phyloP scores from a whole-genome alignment of 2,329 filamentous ascomycete species.

The Paramyrothecium roridum region DNA sequence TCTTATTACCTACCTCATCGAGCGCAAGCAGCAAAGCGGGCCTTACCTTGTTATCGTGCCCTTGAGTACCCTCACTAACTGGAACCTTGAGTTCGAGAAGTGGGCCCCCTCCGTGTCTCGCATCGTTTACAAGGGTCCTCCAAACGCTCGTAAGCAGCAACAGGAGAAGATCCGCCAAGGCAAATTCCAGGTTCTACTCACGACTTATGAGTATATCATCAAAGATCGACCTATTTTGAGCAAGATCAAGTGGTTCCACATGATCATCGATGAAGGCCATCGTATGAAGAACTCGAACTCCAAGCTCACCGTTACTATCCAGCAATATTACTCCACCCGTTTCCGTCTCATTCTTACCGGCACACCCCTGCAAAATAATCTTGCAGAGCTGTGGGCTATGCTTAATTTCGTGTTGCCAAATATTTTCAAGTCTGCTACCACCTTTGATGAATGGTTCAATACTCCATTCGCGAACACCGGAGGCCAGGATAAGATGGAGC shows the following conservation, averaged over 20 bases:
- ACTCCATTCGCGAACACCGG: constrained; percentile 98
- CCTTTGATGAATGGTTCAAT: constrained; percentile 99
- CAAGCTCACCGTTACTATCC: constrained; percentile 92
- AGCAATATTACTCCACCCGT: constrained; percentile 89
- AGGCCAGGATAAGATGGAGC: constrained; percentile 96
- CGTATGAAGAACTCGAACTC: constrained; percentile 99
- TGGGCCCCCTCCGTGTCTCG: constrained; percentile 87
- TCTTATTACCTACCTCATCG: constrained; percentile 94
- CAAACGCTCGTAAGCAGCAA: constrained; percentile 80
- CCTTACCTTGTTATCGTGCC: constrained; percentile 97
- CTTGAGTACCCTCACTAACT: constrained; percentile 94
- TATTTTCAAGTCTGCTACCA: constrained; percentile 98
- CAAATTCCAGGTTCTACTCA: constrained; percentile 92
- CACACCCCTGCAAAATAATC: constrained; percentile 95
- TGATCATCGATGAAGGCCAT: constrained; percentile 99
- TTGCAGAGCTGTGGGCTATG: constrained; percentile 94
- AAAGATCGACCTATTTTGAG: constrained; percentile 92
- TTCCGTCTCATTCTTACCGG: constrained; percentile 97
- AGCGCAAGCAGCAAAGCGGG: constrained; percentile 86
- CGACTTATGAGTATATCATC: constrained; percentile 99
- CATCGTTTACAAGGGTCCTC: constrained; percentile 96
- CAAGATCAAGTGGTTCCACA: constrained; percentile 99
- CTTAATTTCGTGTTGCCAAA: constrained; percentile 97
- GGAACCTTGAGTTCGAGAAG: constrained; percentile 98
- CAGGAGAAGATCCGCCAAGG: constrained; percentile 93